Evolutionary conservation across 257 asterid genomes (phyloP), one percentile per base, ranked within the genome.

Genomic region (Forsythia viridissima): DNA sequence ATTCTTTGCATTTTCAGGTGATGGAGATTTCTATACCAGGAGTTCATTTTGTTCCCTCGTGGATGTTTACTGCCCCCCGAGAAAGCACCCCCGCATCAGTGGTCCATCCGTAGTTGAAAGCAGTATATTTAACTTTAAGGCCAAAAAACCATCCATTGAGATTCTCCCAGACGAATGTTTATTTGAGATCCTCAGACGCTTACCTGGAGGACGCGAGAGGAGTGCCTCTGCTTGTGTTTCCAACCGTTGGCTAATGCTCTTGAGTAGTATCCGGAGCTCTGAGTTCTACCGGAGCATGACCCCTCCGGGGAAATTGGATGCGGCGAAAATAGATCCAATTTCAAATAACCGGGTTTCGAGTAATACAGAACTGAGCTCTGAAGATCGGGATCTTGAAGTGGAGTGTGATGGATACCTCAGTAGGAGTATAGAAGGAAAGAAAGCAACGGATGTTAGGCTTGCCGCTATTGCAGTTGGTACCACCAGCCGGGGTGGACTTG

Each of bases 391-490:
- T 84, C 72, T 83, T 55, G 97, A 90, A 82, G 59, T 87, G 24
- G 92, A 90, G 68, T 88, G 94, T 63, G 92, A 88, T 65, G 98
- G 98, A 69, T 89, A 82, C 77, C 94, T 95, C 71, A 86, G 97
- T 1, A 93, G 99, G 87, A 87, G 90, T 21, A 81, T 95, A 80
- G 98, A 92, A 85, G 97, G 97, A 41, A 92, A 91, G 90, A 95
- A 95, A 81, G 98, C 99, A 7, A 92, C 96, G 0, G 96, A 95
- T 81, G 76, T 90, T 40, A 85, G 98, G 80, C 97, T 95, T 52
- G 94, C 94, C 2, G 92, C 98, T 38, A 95, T 95, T 78, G 96
- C 99, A 0, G 89, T 95, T 6, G 97, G 97, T 7, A 95, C 97
- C 8, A 84, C 96, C 15, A 83, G 90, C 83, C 99, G 96, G 18